Evolutionary conservation across 129 eudicot genomes (phyloP).

Genomic region (Heracleum sosnowskyi): DNA sequence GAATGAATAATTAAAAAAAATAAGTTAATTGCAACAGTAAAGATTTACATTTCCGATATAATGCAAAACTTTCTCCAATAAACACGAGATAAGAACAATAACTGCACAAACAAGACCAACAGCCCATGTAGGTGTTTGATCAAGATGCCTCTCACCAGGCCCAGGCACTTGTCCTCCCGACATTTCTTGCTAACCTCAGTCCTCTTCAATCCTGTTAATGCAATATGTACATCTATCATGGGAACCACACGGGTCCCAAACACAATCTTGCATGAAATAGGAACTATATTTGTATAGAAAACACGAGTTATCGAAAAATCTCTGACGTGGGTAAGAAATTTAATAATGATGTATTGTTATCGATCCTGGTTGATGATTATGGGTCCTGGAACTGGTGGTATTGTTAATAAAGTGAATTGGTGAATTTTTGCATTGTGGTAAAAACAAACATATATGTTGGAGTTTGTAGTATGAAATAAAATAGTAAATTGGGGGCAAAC

Average conservation of each 20-base stretch:
- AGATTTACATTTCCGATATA: slow-evolving; percentile 42
- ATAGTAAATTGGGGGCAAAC: neutral
- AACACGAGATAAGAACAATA: slow-evolving; percentile 51
- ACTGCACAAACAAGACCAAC: slow-evolving; percentile 61
- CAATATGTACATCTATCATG: neutral
- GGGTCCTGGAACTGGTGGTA: neutral
- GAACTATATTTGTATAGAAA: neutral
- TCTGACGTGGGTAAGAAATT: neutral
- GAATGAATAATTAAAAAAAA: neutral
- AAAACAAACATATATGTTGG: neutral
- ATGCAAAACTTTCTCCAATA: slow-evolving; percentile 65
- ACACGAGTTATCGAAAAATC: neutral
- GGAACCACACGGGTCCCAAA: neutral
- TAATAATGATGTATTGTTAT: neutral
- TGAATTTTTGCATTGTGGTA: neutral
- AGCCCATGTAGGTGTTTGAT: slow-evolving; percentile 90
- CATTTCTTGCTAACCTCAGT: slow-evolving; percentile 19
- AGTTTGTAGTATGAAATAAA: neutral
- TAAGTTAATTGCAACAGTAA: neutral
- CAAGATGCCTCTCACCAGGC: slow-evolving; percentile 36
- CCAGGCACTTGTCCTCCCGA: slow-evolving; percentile 19
- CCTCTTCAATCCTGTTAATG: neutral
- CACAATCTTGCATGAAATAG: neutral
- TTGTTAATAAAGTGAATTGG: neutral
- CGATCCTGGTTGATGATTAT: neutral